Evolutionary conservation across 805 yeast species (phyloP).

Genomic region (Metschnikowia vanudenii): DNA sequence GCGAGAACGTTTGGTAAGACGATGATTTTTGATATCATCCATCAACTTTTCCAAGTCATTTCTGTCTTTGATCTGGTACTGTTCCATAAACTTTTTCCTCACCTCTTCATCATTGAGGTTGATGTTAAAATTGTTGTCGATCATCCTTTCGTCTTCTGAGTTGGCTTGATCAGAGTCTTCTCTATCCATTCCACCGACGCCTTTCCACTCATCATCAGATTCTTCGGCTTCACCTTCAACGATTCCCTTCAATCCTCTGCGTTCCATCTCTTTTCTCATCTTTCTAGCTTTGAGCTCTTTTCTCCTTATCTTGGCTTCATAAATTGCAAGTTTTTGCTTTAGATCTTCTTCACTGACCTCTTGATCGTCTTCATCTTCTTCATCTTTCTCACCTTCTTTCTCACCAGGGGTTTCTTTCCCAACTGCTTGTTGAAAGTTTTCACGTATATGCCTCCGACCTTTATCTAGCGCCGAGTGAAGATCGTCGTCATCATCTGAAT

Average conservation of each 20-base stretch:
- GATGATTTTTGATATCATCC: slow-evolving; percentile 71
- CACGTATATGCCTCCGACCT: slow-evolving; percentile 25
- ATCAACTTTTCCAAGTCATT: slow-evolving; percentile 63
- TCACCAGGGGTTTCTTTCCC: slow-evolving; percentile 17
- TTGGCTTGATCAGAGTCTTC: slow-evolving; percentile 57
- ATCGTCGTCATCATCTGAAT: slow-evolving; percentile 27
- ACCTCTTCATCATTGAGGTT: slow-evolving; percentile 58
- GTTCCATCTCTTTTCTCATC: slow-evolving; percentile 52
- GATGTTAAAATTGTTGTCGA: slow-evolving; percentile 64
- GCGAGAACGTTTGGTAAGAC: slow-evolving; percentile 56
- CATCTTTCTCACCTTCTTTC: slow-evolving; percentile 20
- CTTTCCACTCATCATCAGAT: slow-evolving; percentile 87
- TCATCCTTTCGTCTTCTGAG: slow-evolving; percentile 75
- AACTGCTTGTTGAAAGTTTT: background rate
- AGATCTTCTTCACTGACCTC: slow-evolving; percentile 27
- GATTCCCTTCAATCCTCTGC: slow-evolving; percentile 55
- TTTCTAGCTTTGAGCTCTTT: slow-evolving; percentile 34
- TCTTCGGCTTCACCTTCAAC: slow-evolving; percentile 85
- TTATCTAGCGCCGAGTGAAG: slow-evolving; percentile 24
- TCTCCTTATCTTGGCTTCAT: slow-evolving; percentile 38
- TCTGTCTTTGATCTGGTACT: slow-evolving; percentile 61
- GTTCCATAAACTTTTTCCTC: slow-evolving; percentile 55
- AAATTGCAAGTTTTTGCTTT: slow-evolving; percentile 32
- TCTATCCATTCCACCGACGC: slow-evolving; percentile 73
- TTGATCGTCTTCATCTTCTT: slow-evolving; percentile 23